phyloP scores from a whole-genome alignment of 2,329 filamentous ascomycete species.

The Diaporthe citri region DNA sequence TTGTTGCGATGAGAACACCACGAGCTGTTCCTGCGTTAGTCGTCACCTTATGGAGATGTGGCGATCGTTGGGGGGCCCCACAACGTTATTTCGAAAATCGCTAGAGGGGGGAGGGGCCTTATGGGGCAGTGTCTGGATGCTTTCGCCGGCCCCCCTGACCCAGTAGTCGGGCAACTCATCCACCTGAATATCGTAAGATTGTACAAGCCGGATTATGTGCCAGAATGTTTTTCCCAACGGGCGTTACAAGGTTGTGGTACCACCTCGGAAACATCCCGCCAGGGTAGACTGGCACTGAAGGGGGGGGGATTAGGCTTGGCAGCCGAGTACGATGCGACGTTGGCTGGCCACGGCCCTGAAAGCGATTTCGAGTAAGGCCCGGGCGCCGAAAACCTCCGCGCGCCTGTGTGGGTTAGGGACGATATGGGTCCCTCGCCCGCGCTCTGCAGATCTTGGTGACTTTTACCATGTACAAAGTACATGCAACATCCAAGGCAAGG shows the following conservation, averaged over 20 bases:
- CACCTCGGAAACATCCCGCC: constrained; percentile 21
- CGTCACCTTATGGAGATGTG: background rate
- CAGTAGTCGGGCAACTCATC: background rate
- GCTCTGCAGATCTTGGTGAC: background rate
- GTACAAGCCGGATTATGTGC: background rate
- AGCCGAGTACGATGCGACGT: constrained; percentile 6
- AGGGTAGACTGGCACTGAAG: background rate
- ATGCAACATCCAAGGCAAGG: background rate
- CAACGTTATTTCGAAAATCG: constrained; percentile 12
- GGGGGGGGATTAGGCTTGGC: background rate
- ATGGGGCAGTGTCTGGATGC: constrained; percentile 5
- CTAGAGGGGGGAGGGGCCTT: background rate
- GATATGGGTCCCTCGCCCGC: background rate
- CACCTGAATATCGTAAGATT: constrained; percentile 26
- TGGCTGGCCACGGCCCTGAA: constrained; percentile 1
- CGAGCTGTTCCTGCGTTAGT: constrained; percentile 12
- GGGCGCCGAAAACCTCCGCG: constrained; percentile 3
- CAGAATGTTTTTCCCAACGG: background rate
- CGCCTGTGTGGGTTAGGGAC: background rate
- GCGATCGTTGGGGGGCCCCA: constrained; percentile 10
- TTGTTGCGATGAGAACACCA: background rate
- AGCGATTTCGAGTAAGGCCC: constrained; percentile 22
- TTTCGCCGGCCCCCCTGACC: background rate
- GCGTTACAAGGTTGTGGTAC: background rate
- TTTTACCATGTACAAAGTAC: background rate